Evolutionary conservation across 192 early-diverging fungal species (phyloP).

Genomic region (Coemansia umbellata): DNA sequence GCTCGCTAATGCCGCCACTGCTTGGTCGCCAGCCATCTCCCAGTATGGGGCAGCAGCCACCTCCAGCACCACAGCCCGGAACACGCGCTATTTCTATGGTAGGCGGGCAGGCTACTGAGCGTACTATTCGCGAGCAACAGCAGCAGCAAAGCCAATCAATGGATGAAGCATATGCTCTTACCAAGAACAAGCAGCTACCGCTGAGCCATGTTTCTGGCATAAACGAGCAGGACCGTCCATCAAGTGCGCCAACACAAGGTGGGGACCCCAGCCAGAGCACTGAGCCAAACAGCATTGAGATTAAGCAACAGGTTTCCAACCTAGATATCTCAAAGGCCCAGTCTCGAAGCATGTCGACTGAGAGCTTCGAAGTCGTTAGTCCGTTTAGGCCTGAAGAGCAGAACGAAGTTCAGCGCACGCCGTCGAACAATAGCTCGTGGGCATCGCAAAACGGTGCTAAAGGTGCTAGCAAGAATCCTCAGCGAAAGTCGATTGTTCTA

Average conservation of each 20-base stretch:
- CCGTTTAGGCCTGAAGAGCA: conserved; percentile 5
- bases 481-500: conserved; percentile 39
- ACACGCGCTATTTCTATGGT: conserved; percentile 34
- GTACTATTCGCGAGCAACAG: conserved; percentile 4
- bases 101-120: conserved; percentile 9
- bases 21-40: conserved; percentile 5
- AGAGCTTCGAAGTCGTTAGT: conserved; percentile 42
- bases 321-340: not conserved
- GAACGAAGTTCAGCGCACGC: conserved; percentile 3
- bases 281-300: not conserved
- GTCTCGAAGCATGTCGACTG: conserved; percentile 8
- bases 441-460: conserved; percentile 9
- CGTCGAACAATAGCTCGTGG: conserved; percentile 8
- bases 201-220: not conserved
- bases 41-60: conserved; percentile 3
- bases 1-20: conserved; percentile 34
- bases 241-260: conserved; percentile 1
- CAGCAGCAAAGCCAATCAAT: not conserved
- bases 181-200: not conserved
- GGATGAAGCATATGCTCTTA: not conserved
- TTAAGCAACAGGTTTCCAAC: conserved; percentile 1
- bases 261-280: not conserved
- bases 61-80: not conserved
- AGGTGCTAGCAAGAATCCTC: conserved; percentile 10
- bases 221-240: not conserved